These are phyloP conservation scores for Zygoascus flipseniorum DNA, from an alignment of 805 yeast species.

Conservation along the genomic window DNA sequence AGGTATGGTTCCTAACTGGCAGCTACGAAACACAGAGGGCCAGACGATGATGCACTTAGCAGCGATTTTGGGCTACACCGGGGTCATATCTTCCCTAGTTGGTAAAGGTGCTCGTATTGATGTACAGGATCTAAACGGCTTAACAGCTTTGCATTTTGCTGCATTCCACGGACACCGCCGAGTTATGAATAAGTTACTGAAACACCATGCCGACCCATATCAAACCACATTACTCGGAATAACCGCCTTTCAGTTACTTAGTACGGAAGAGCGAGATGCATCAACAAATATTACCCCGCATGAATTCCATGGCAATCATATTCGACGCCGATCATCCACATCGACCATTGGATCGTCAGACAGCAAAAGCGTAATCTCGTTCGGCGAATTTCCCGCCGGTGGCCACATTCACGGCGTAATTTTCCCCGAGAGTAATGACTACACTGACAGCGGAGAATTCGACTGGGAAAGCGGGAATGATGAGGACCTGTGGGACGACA, in stretches of 20 bases:
- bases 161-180: conserved; percentile 66
- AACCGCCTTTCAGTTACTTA: conserved; percentile 26
- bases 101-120: conserved; percentile 54
- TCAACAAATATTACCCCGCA: not conserved
- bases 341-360: not conserved
- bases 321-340: conserved; percentile 1
- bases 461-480: conserved; percentile 2
- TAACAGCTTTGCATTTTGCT: conserved; percentile 85
- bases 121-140: conserved; percentile 68
- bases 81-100: conserved; percentile 55
- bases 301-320: conserved; percentile 7
- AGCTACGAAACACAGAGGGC: conserved; percentile 49
- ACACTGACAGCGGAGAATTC: conserved; percentile 4
- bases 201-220: conserved; percentile 54
- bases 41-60: conserved; percentile 88
- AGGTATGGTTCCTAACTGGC: conserved; percentile 66
- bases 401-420: not conserved
- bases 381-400: not conserved
- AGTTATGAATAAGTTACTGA: conserved; percentile 52
- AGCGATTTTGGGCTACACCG: conserved; percentile 61
- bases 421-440: not conserved
- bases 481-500: conserved; percentile 4
- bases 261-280: conserved; percentile 4
- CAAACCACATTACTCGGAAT: conserved; percentile 43
- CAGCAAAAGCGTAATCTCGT: not conserved